phyloP scores from a whole-genome alignment of 2,329 filamentous ascomycete species.

The Ceratocystis ficicola region DNA sequence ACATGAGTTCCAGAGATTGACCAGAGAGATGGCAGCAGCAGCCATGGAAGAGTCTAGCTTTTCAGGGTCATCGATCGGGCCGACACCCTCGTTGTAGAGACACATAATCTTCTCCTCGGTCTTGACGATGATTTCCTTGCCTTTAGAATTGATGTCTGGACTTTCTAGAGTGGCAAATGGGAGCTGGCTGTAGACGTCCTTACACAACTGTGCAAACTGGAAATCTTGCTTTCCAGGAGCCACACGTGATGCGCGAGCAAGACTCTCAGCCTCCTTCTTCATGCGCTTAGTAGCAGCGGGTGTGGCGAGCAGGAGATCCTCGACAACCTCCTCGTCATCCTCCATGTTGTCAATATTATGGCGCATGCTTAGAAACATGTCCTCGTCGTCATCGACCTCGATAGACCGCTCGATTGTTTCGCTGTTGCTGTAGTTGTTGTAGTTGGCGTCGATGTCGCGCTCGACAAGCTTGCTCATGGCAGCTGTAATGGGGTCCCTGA shows the following conservation, averaged over 20 bases:
- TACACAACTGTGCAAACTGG: conserved; percentile 58
- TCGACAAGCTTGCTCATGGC: conserved; percentile 23
- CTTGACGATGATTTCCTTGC: conserved; percentile 62
- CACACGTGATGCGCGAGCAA: conserved; percentile 38
- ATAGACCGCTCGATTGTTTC: conserved; percentile 27
- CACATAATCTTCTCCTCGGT: conserved; percentile 60
- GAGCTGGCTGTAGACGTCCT: conserved; percentile 48
- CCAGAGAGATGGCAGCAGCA: conserved; percentile 40
- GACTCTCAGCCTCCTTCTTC: conserved; percentile 43
- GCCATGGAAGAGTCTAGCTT: conserved; percentile 45
- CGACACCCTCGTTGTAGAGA: conserved; percentile 52
- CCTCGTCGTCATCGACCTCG: conserved; percentile 32
- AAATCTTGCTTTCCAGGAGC: conserved; percentile 41
- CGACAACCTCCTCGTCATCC: conserved; percentile 20
- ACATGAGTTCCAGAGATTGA: conserved; percentile 45
- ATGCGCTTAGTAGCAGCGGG: conserved; percentile 44
- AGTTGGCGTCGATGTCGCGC: conserved; percentile 22
- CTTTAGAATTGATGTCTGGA: conserved; percentile 59
- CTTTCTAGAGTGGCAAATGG: conserved; percentile 55
- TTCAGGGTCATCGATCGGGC: conserved; percentile 42
- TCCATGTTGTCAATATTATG: conserved; percentile 35
- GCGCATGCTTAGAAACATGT: conserved; percentile 41
- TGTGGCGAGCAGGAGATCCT: conserved; percentile 37
- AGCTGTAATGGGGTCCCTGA: conserved; percentile 29
- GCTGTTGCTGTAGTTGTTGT: conserved; percentile 13